These are phyloP conservation scores for Gossypium stocksii DNA, from an alignment of 345 rosid genomes.

Conservation along the genomic window DNA sequence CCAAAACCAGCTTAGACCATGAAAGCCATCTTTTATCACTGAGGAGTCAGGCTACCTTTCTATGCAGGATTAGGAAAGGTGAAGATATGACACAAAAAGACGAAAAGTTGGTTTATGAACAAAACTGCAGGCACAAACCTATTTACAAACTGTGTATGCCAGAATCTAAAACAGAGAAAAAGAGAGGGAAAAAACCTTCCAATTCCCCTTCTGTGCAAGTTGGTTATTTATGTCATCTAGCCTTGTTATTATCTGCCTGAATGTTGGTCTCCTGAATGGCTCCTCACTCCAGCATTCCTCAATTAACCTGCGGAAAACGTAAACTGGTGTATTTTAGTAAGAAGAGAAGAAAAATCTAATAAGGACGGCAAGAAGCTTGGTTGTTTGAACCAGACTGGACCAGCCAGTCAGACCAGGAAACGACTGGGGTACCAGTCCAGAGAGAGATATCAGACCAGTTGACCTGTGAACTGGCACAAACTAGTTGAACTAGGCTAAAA, in stretches of 20 bases:
- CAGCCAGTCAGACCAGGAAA: no score
- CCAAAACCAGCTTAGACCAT: neutral
- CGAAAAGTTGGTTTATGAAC: neutral
- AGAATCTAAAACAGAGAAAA: neutral
- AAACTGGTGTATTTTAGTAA: neutral
- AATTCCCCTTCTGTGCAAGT: constrained; percentile 35
- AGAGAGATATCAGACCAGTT: no score
- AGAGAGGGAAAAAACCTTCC: constrained; percentile 48
- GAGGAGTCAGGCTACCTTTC: neutral
- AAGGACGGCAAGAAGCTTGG: neutral
- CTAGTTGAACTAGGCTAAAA: no score
- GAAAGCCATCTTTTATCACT: neutral
- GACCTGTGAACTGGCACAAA: no score
- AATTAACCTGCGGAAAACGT: constrained; percentile 45
- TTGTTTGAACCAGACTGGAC: no score
- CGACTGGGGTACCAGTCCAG: no score
- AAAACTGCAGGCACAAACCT: neutral
- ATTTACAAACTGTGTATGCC: neutral
- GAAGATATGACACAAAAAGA: neutral
- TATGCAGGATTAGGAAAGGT: neutral
- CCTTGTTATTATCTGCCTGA: constrained; percentile 49
- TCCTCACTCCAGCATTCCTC: constrained; percentile 70
- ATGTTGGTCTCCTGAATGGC: constrained; percentile 62
- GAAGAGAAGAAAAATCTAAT: neutral
- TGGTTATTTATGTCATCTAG: constrained; percentile 46